phyloP scores from a whole-genome alignment of 306 rosid species.

The Vicia sativa region DNA sequence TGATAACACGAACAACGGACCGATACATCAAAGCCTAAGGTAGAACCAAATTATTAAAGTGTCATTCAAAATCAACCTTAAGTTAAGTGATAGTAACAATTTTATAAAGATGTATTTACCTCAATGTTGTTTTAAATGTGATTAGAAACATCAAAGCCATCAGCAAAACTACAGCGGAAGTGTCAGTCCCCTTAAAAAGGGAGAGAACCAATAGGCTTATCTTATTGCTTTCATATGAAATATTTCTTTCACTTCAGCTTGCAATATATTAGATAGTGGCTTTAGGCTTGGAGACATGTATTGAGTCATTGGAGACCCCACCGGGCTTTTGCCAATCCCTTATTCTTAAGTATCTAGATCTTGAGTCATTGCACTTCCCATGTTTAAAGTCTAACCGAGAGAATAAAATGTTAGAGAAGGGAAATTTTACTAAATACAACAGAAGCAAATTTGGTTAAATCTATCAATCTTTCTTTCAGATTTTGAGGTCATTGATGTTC shows the following conservation, averaged over 20 bases:
- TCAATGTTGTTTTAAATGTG: constrained; percentile 56
- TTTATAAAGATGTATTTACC: constrained; percentile 52
- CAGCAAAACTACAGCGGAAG: constrained; percentile 42
- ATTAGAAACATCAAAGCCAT: constrained; percentile 47
- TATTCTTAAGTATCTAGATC: constrained; percentile 66
- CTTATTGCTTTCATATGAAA: constrained; percentile 38
- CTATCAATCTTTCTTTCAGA: constrained; percentile 15
- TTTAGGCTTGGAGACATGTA: constrained; percentile 49
- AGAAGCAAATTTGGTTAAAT: constrained; percentile 5
- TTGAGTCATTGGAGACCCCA: constrained; percentile 36
- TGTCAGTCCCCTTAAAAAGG: constrained; percentile 64
- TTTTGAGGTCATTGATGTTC: constrained; percentile 16
- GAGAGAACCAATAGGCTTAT: constrained; percentile 70
- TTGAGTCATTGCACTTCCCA: constrained; percentile 78
- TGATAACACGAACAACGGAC: constrained; percentile 20
- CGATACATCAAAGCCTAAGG: not conserved
- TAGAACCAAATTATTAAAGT: constrained; percentile 6
- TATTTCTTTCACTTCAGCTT: constrained; percentile 47
- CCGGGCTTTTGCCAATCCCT: constrained; percentile 59
- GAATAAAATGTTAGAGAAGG: constrained; percentile 13
- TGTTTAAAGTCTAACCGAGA: constrained; percentile 31
- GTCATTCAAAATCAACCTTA: too few relatives aligned
- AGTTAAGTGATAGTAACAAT: constrained; percentile 1
- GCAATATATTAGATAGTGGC: constrained; percentile 39
- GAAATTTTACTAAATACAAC: not conserved